phyloP scores from a whole-genome alignment of 2,329 filamentous ascomycete genomes.

The Blastomyces emzantsi region DNA sequence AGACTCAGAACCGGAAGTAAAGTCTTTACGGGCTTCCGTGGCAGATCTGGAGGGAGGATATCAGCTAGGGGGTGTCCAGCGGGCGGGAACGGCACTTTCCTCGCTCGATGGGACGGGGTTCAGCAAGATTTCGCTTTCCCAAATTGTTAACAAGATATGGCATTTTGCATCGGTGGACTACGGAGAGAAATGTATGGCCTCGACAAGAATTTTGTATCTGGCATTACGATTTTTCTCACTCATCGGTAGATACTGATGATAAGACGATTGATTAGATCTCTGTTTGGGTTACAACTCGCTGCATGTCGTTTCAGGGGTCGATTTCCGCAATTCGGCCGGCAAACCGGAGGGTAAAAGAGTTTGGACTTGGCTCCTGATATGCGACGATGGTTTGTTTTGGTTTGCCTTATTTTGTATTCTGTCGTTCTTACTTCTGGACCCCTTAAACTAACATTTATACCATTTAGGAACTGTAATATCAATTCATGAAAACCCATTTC shows the following conservation, averaged over 20 bases:
- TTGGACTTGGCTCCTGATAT: constrained; percentile 65
- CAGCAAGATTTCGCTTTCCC: constrained; percentile 42
- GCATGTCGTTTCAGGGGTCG: constrained; percentile 40
- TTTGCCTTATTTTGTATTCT: not conserved
- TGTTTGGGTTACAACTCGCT: constrained; percentile 62
- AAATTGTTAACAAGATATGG: constrained; percentile 61
- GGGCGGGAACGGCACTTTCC: not conserved
- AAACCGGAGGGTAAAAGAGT: constrained; percentile 45
- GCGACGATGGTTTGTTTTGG: constrained; percentile 47
- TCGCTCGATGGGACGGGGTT: not conserved
- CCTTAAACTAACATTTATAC: constrained; percentile 10
- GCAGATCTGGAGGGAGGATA: constrained; percentile 4
- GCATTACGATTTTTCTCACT: not conserved
- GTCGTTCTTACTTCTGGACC: not conserved
- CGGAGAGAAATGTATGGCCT: constrained; percentile 50
- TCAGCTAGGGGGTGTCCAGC: not conserved
- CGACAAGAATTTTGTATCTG: constrained; percentile 5
- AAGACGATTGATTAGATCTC: constrained; percentile 41
- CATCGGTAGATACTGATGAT: constrained; percentile 21
- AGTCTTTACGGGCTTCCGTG: not conserved
- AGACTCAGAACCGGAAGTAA: not conserved
- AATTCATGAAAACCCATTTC: constrained; percentile 53
- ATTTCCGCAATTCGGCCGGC: constrained; percentile 25
- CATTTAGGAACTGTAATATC: constrained; percentile 56
- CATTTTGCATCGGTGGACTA: constrained; percentile 67